Percentiles rank a stretch among this genome's conserved stretches.
phyloP scores from a whole-genome alignment of 139 green algal genomes.

The Spirogloea muscicola region DNA sequence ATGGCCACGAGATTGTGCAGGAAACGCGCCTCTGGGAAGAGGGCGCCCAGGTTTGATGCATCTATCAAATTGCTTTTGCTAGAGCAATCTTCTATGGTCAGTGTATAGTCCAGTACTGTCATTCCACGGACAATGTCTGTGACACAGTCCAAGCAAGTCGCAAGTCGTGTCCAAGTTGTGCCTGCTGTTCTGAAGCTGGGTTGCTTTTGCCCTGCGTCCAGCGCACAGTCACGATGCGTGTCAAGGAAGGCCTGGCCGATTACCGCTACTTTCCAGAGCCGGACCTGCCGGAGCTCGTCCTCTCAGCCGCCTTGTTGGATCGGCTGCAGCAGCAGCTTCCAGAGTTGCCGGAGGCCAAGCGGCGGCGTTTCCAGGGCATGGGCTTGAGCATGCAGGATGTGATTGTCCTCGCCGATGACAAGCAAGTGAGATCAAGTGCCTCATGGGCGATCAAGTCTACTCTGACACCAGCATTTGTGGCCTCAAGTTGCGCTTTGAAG shows the following conservation, averaged over 20 bases:
- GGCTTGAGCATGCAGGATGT: slow-evolving; percentile 71
- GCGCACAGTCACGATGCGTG: slow-evolving; percentile 8
- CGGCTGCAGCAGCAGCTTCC: slow-evolving; percentile 59
- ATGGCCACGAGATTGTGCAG: slow-evolving; percentile 71
- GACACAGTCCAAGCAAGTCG: too few species aligned
- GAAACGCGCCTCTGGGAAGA: slow-evolving; percentile 96
- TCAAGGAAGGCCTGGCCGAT: slow-evolving; percentile 93
- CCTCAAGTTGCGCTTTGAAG: too few species aligned
- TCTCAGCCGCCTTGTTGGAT: slow-evolving; percentile 25
- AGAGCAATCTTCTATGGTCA: too few species aligned
- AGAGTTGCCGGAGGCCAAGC: slow-evolving; percentile 72
- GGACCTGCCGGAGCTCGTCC: slow-evolving; percentile 74
- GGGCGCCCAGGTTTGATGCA: too few species aligned
- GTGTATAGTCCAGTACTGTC: too few species aligned
- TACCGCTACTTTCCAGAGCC: slow-evolving; percentile 99
- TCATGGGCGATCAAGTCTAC: too few species aligned
- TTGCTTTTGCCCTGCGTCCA: too few species aligned
- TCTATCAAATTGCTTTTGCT: too few species aligned
- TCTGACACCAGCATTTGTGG: too few species aligned
- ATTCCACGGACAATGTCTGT: too few species aligned
- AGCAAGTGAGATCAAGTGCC: slow-evolving; percentile 36
- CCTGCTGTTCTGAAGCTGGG: too few species aligned
- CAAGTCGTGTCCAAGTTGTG: too few species aligned
- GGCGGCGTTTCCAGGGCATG: slow-evolving; percentile 63
- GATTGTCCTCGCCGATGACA: slow-evolving; percentile 78